Evolutionary conservation across 768 basidiomycete genomes (phyloP), one percentile per base, ranked within the genome.

Genomic region (Baorangia bicolor): DNA sequence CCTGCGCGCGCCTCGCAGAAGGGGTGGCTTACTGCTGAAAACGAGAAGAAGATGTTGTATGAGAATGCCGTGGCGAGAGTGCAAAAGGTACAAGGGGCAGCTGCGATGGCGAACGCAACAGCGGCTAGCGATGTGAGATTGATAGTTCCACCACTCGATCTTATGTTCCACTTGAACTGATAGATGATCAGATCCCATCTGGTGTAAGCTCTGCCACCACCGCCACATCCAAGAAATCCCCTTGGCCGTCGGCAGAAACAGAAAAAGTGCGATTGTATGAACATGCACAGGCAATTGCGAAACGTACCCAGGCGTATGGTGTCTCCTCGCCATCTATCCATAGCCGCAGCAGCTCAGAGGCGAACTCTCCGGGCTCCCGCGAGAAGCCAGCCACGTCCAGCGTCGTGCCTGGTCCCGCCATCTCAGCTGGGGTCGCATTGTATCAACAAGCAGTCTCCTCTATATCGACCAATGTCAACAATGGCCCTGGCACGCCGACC

Each of bases 191-290:
- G 60, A 20, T 42, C 37, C 23, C 53, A 14, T 42, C 62, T 8
- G 23, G 16, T 41, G 21, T 12, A 3, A n/a, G 42, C 5, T 47
- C 64, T 33, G 5, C 49, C 11, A n/a, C 56, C 3, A 27, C 49
- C 13, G 6, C 53, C 16, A 40, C 60, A 13, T 46, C 58, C 49
- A 69, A 69, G 55, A 63, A 59, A 23, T 3, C 62, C 3, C 44
- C 64, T 20, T 92, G 87, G 88, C 75, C 75, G 8, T 79, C 85
- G 1, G 88, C 92, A 0, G 90, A 91, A 69, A 81, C 85, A 52
- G 91, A 93, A 67, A 92, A 93, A 63, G 70, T 79, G 2, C 77
- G 80, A n/a, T 66, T 90, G n/a, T 91, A 80, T 69, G 76, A 87
- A 47, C 68, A 83, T 46, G 89, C 90, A 0, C 85, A 86, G 63